These are phyloP conservation scores for Colletotrichum navitas DNA, from an alignment of 2,329 filamentous ascomycete genomes.

Conservation along the genomic window DNA sequence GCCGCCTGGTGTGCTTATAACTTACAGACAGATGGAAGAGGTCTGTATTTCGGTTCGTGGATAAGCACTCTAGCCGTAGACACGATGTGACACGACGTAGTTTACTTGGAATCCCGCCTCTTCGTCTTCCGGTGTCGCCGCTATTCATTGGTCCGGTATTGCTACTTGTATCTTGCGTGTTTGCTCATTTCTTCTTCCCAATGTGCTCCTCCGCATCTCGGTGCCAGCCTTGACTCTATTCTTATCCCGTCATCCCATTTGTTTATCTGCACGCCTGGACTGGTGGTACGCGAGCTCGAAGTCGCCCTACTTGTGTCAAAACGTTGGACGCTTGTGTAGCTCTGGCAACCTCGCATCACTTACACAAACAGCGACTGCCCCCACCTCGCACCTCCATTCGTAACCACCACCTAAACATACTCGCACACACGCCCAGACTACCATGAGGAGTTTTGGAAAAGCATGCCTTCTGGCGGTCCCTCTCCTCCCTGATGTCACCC, in stretches of 20 bases:
- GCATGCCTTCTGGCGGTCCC: conserved; percentile 33
- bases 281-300: conserved; percentile 6
- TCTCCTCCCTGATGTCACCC: conserved; percentile 23
- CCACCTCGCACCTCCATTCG: neutral
- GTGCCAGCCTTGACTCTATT: conserved; percentile 1
- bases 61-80: conserved; percentile 4
- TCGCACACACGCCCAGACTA: neutral
- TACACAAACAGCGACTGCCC: neutral
- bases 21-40: neutral
- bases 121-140: neutral
- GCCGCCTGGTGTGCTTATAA: neutral
- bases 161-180: neutral
- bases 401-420: neutral
- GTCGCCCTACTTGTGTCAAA: conserved; percentile 17
- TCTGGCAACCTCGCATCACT: conserved; percentile 17
- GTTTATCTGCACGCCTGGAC: conserved; percentile 23
- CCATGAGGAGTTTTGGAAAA: conserved; percentile 14
- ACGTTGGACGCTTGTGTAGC: conserved; percentile 14
- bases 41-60: conserved; percentile 8
- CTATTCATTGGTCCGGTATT: neutral
- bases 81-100: conserved; percentile 15
- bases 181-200: neutral
- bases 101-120: neutral
- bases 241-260: conserved; percentile 18
- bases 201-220: neutral